Evolutionary conservation across 768 basidiomycete genomes (phyloP).

Genomic region (Amanita polypyramis): DNA sequence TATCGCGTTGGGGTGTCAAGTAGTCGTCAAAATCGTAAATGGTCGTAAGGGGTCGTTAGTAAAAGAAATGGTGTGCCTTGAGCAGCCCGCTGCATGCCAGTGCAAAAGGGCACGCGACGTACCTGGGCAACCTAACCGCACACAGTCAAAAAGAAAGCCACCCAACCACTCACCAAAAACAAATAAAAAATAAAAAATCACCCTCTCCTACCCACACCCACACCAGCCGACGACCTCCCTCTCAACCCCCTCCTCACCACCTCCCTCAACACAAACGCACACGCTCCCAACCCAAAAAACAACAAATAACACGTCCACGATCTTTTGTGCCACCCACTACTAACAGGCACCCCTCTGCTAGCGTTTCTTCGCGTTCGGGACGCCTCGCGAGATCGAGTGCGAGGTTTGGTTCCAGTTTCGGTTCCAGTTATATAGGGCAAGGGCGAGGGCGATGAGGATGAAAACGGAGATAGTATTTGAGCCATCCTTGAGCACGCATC

Average conservation of each 20-base stretch:
- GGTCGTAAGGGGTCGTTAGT: too few relatives aligned
- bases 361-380: not conserved
- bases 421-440: not conserved
- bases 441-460: not conserved
- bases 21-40: too few relatives aligned
- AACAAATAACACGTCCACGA: conserved; percentile 2
- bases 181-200: too few relatives aligned
- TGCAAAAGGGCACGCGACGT: too few relatives aligned
- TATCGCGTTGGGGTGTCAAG: too few relatives aligned
- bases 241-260: not conserved
- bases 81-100: too few relatives aligned
- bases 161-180: too few relatives aligned
- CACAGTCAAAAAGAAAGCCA: too few relatives aligned
- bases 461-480: not conserved
- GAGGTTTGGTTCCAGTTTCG: too few relatives aligned
- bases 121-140: too few relatives aligned
- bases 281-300: conserved; percentile 4
- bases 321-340: not conserved
- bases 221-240: not conserved
- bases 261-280: conserved; percentile 5
- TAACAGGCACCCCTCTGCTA: not conserved
- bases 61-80: too few relatives aligned
- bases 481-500: not conserved
- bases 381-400: not conserved
- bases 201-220: too few relatives aligned